Base-by-base conservation (phyloP, 225 moss, liverwort and hornwort species). In the Rhytidiadelphus loreus region DNA sequence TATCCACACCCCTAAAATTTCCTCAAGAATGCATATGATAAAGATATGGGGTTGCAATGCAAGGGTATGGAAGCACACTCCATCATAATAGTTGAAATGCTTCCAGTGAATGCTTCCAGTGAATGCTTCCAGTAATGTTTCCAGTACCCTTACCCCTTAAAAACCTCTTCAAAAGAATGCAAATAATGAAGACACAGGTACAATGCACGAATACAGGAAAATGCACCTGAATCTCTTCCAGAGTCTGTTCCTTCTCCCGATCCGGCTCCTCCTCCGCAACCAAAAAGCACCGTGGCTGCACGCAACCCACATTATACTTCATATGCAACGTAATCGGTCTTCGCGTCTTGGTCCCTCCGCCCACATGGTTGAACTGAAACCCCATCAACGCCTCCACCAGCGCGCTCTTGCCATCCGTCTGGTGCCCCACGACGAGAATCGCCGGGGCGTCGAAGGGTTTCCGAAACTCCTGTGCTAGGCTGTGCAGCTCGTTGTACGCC, bases 341-440 rank as follows among this genome's bases (percentile, higher is more conserved):
- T 62, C 98, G 95, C 52, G 98, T 98, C 93, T 98, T 98, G 37
- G 98, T 98, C 55, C 98, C 98, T 77, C 98, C 98, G 26, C 98
- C 98, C 32, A 98, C 98, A 79, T 98, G 98, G 91, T 97, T 98
- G 93, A 98, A 98, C 92, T 98, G 98, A 57, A 98, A 98, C 28
- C 98, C 98, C 97, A 98, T 98, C 50, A 98, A 90, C 43, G 97
- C 98, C 88, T 98, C 98, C 69, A 98, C 93, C 12, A 98, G 91
- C 66, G 98, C 97, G 81, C 96, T 96, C 93, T 98, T 98, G 30
- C 92, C 93, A 73, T 98, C 98, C 77, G 97, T 96, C 77, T 98
- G 98, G 91, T 98, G 98, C 65, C 98, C 98, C 39, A 98, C 96
- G 59, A 98, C 98, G 46, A 98, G 91, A 73, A 98, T 97, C 44